Conservation (phyloP, 225 moss, liverwort and hornwort species). For the Marchantia paleacea region DNA sequence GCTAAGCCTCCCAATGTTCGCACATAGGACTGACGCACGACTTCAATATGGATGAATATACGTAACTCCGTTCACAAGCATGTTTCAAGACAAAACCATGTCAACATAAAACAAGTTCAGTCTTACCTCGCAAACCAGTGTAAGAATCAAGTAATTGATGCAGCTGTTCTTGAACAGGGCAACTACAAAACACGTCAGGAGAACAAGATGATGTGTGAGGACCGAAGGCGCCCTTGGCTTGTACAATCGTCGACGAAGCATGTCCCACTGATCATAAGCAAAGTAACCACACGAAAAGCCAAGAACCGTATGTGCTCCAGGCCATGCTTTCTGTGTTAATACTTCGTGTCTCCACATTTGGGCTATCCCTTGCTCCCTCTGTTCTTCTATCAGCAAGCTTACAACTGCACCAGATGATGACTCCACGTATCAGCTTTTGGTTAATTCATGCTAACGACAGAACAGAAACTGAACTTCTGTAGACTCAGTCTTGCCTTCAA, state of each 20-base stretch:
- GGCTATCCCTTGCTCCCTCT: slow-evolving; percentile 31
- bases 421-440: background rate
- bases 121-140: slow-evolving; percentile 79
- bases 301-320: slow-evolving; percentile 53
- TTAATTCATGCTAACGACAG: background rate
- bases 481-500: background rate
- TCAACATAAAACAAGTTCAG: too few species aligned
- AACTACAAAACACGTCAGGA: slow-evolving; percentile 76
- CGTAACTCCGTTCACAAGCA: too few species aligned
- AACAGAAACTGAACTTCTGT: background rate
- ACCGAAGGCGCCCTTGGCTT: slow-evolving; percentile 59
- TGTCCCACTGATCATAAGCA: slow-evolving; percentile 91
- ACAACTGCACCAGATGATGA: slow-evolving; percentile 50
- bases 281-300: slow-evolving; percentile 76
- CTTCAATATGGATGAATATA: too few species aligned
- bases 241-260: slow-evolving; percentile 61
- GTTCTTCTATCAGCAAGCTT: slow-evolving; percentile 53
- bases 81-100: too few species aligned
- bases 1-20: too few species aligned
- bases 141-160: slow-evolving; percentile 89
- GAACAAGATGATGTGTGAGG: slow-evolving; percentile 80
- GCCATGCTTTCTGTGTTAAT: slow-evolving; percentile 47
- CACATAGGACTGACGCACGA: too few species aligned
- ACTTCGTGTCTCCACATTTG: slow-evolving; percentile 62
- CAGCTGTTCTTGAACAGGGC: slow-evolving; percentile 61